Evolutionary conservation across 345 rosid species (phyloP), one percentile per base, ranked within the genome.

Genomic region (Aquilaria sinensis): DNA sequence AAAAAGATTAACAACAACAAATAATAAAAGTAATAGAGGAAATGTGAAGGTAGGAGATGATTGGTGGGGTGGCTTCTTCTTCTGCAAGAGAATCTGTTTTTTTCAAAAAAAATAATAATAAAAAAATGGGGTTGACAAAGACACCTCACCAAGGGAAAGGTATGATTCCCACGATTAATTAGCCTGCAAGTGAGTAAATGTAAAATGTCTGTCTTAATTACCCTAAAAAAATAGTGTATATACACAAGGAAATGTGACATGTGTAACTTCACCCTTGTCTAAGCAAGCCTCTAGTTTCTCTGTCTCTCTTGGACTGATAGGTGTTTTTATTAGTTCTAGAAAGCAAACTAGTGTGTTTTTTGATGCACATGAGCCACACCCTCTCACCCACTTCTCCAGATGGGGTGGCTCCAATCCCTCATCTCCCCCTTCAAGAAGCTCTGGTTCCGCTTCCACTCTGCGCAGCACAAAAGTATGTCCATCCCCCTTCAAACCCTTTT

Each of bases 401-500:
- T 93, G 98, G 85, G 92, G 55, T 88, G 92, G 98, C 82, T 93
- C 15, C 84, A 82, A 67, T 90, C 96, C 72, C 86, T 93, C 80
- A 61, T 93, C 86, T 86, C 89, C 71, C 95, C 92, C 31, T 67
- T 93, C 86, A 93, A 83, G 96, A 93, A 93, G 83, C 82, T 93
- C 10, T 93, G 95, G 96, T 67, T 88, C 61, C 87, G 92, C 29
- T 71, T 82, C 54, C 86, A 93, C 68, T 81, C 89, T 2, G 62
- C 88, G 72, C 88, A 75, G 5, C 83, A 78, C 69, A 93, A 84
- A 80, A 85, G 96, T 93, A 88, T 23, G 80, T 48, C 32, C 10
- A 51, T 29, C 30, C 48, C 2, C 11, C 47, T 48, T 46, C 31
- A 16, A 3, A 37, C 8, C 43, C 8, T 45, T 47, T 29, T 10